These are phyloP conservation scores for Chenopodium album DNA, from an alignment of 148 eudicot species.

Conservation along the genomic window DNA sequence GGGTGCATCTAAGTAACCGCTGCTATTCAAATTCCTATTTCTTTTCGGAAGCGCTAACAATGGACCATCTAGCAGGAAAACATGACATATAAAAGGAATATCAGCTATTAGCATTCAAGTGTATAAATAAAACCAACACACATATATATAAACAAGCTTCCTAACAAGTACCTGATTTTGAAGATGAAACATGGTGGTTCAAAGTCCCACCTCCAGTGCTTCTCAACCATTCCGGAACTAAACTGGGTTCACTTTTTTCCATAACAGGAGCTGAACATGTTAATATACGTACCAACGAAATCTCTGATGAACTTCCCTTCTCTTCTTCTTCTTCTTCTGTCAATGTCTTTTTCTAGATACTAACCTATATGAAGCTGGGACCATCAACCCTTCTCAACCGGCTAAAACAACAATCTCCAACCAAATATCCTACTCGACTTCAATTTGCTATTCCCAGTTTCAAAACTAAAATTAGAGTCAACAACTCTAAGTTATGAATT, in stretches of 20 bases:
- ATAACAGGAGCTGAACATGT: constrained; percentile 64
- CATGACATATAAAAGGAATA: neutral
- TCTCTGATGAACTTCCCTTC: constrained; percentile 15
- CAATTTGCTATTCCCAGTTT: neutral
- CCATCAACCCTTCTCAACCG: neutral
- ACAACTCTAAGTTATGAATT: neutral
- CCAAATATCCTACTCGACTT: neutral
- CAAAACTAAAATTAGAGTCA: neutral
- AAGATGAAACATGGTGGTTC: constrained; percentile 50
- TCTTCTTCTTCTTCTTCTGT: constrained; percentile 9
- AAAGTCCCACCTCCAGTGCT: constrained; percentile 56
- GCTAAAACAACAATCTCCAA: neutral
- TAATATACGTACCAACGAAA: constrained; percentile 28
- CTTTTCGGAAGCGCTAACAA: constrained; percentile 40
- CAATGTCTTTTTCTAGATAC: neutral
- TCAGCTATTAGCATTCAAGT: neutral
- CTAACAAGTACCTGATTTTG: constrained; percentile 43
- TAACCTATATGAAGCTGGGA: neutral
- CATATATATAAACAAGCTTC: neutral
- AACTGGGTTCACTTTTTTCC: constrained; percentile 94
- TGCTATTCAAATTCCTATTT: constrained; percentile 44
- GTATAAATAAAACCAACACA: neutral
- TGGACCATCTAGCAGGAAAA: constrained; percentile 36
- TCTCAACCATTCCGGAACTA: constrained; percentile 94
- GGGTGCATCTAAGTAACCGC: constrained; percentile 39